phyloP scores from a whole-genome alignment of 768 basidiomycete species.

The Suillus luteus region DNA sequence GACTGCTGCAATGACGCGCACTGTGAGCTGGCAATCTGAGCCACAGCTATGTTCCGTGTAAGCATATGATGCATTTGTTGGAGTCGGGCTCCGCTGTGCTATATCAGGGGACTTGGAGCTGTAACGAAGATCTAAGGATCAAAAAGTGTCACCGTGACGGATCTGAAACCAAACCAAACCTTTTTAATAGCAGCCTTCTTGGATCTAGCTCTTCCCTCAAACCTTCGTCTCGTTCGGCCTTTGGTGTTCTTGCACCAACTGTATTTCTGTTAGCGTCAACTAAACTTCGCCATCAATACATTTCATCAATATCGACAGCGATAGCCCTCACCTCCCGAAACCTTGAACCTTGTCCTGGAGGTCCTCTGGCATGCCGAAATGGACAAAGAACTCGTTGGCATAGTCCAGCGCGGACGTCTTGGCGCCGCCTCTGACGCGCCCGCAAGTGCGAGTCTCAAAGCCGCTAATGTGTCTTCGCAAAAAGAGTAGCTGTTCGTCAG shows the following conservation, averaged over 20 bases:
- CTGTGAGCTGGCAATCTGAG: conserved; percentile 24
- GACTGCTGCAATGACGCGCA: conserved; percentile 33
- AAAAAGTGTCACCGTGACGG: not conserved
- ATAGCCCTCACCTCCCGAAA: conserved; percentile 54
- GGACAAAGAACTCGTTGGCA: conserved; percentile 57
- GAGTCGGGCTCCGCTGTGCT: conserved; percentile 38
- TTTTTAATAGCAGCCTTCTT: conserved; percentile 47
- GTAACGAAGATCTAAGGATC: conserved; percentile 5
- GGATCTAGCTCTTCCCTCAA: conserved; percentile 54
- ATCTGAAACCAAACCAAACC: conserved; percentile 31
- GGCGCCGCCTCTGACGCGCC: conserved; percentile 62
- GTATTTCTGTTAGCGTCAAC: not conserved
- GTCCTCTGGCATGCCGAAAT: conserved; percentile 59
- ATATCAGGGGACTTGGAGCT: conserved; percentile 24
- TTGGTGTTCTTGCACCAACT: conserved; percentile 70
- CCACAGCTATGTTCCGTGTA: conserved; percentile 13
- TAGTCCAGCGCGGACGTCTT: conserved; percentile 67
- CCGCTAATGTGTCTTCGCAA: conserved; percentile 51
- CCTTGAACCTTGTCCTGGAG: conserved; percentile 51
- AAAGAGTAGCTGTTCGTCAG: conserved; percentile 59
- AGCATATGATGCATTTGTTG: conserved; percentile 42
- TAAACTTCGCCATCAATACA: conserved; percentile 64
- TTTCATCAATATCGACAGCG: conserved; percentile 20
- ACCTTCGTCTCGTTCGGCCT: conserved; percentile 56
- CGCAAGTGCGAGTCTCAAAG: conserved; percentile 57